Evolutionary conservation across 78 protist genomes (phyloP).

Genomic region (Tieghemostelium lacteum): DNA sequence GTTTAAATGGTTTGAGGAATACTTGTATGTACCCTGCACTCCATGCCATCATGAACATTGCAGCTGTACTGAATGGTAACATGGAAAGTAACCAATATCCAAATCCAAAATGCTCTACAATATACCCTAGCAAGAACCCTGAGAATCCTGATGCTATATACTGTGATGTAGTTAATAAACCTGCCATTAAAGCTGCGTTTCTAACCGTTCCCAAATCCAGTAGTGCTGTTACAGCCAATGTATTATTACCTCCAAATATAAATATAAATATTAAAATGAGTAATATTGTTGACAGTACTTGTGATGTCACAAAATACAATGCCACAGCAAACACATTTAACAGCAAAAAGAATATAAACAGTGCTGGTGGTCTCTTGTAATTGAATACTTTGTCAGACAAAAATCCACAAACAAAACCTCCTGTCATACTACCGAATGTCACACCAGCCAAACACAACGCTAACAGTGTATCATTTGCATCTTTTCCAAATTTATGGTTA

Average conservation of each 20-base stretch:
- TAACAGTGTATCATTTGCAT: background rate
- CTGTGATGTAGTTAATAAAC: background rate
- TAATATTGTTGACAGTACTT: background rate
- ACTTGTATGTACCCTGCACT: too few relatives aligned
- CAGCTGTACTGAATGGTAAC: constrained; percentile 23
- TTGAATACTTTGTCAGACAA: constrained; percentile 15
- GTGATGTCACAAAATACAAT: background rate
- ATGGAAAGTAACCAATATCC: constrained; percentile 25
- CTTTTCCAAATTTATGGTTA: background rate
- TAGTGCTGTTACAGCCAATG: background rate
- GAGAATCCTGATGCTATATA: constrained; percentile 9
- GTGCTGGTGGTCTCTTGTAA: constrained; percentile 21
- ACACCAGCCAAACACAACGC: constrained; percentile 17
- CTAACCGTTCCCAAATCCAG: constrained; percentile 11
- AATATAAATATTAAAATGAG: background rate
- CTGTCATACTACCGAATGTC: constrained; percentile 10
- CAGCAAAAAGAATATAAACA: constrained; percentile 6
- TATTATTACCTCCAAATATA: constrained; percentile 24
- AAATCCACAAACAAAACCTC: constrained; percentile 19
- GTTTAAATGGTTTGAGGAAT: too few relatives aligned
- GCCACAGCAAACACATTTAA: background rate
- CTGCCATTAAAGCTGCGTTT: constrained; percentile 34
- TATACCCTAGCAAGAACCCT: constrained; percentile 13
- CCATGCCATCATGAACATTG: too few relatives aligned
- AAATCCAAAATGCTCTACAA: constrained; percentile 12